These are phyloP conservation scores for Hypoxylon sp. DNA, from an alignment of 2,329 filamentous ascomycete genomes.

Conservation along the genomic window DNA sequence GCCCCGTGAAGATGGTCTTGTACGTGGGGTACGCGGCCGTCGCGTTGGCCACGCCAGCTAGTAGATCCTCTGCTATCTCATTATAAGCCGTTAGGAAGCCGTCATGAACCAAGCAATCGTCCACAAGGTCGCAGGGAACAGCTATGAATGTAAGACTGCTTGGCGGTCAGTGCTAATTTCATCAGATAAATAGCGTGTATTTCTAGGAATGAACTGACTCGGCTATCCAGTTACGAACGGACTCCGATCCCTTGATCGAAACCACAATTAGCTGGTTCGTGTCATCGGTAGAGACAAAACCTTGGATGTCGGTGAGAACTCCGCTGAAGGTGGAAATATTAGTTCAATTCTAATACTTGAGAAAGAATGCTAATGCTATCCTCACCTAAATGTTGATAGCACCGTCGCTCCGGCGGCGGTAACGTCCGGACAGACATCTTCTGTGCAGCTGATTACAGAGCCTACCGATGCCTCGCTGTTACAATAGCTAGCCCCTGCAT, in stretches of 20 bases:
- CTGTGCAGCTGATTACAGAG: conserved; percentile 57
- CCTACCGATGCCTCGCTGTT: conserved; percentile 58
- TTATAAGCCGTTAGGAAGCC: conserved; percentile 72
- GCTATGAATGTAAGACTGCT: conserved; percentile 57
- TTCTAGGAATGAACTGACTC: conserved; percentile 53
- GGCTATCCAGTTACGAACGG: conserved; percentile 71
- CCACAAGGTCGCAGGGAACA: conserved; percentile 53
- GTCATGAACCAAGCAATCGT: conserved; percentile 63
- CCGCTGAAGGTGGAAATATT: conserved; percentile 51
- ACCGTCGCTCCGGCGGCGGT: conserved; percentile 58
- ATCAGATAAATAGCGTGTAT: conserved; percentile 36
- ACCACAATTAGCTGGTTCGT: conserved; percentile 66
- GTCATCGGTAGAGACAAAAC: conserved; percentile 64
- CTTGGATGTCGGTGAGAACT: conserved; percentile 58
- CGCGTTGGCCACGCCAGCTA: conserved; percentile 59
- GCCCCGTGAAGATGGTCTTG: conserved; percentile 70
- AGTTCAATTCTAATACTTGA: conserved; percentile 15
- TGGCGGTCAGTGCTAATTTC: conserved; percentile 19
- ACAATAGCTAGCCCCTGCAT: conserved; percentile 66
- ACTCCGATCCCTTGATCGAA: conserved; percentile 69
- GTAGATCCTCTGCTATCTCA: conserved; percentile 60
- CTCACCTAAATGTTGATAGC: conserved; percentile 56
- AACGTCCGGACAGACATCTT: conserved; percentile 58
- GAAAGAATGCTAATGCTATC: not conserved
- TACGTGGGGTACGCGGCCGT: conserved; percentile 61